A percentile compares a stretch with the other conserved stretches of the same genome.
phyloP scores from a whole-genome alignment of 352 stramenopile species.

The Elongisporangium undulatum region DNA sequence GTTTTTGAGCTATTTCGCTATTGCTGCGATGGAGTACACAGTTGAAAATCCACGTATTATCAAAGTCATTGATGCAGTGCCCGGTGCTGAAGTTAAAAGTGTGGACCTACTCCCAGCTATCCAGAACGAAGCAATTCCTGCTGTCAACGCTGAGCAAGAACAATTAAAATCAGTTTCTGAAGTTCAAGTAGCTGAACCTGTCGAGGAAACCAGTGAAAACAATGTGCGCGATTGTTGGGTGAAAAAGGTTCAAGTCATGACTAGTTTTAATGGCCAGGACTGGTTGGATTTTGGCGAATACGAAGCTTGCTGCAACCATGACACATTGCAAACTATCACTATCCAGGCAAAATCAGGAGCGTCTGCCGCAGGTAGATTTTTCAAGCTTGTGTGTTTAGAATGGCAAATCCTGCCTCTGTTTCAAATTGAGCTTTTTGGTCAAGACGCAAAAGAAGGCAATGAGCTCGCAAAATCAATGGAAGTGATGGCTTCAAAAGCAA shows the following conservation, averaged over 20 bases:
- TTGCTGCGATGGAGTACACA: conserved; percentile 52
- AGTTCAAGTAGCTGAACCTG: not conserved
- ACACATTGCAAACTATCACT: not conserved
- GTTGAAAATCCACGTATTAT: conserved; percentile 18
- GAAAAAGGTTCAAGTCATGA: conserved; percentile 50
- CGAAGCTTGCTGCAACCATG: conserved; percentile 15
- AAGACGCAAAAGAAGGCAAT: conserved; percentile 50
- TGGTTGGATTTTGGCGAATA: conserved; percentile 62
- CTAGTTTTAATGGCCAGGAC: conserved; percentile 56
- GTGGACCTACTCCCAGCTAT: not conserved
- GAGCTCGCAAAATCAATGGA: conserved; percentile 35
- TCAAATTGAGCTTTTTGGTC: conserved; percentile 66
- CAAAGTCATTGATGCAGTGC: not conserved
- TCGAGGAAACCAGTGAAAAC: conserved; percentile 1
- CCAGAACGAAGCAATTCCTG: not conserved
- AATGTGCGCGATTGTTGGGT: conserved; percentile 43
- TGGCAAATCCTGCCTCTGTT: conserved; percentile 58
- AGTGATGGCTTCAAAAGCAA: conserved; percentile 30
- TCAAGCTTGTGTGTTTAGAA: conserved; percentile 61
- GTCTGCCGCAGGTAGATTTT: conserved; percentile 34
- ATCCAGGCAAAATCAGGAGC: not conserved
- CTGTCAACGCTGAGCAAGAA: not conserved
- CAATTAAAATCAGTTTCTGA: conserved; percentile 2
- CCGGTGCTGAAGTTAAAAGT: not conserved
- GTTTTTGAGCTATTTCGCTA: conserved; percentile 61